A percentile compares a stretch with the other conserved stretches of the same genome.
These are phyloP conservation scores for Fraxinus platypoda DNA, from an alignment of 305 asterid genomes.

Conservation along the genomic window DNA sequence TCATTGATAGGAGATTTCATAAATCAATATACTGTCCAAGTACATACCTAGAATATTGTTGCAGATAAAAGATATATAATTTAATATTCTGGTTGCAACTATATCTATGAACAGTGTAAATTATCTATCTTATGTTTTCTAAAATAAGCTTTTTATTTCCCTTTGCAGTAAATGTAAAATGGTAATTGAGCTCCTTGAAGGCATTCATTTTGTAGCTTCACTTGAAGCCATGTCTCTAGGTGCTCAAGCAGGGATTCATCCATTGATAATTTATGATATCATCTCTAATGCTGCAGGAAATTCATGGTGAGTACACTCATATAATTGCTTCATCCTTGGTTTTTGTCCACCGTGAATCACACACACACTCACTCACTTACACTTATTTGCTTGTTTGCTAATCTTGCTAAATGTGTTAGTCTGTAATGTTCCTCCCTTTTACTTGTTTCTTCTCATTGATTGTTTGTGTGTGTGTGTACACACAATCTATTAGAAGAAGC, in stretches of 20 bases:
- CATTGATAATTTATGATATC: conserved; percentile 83
- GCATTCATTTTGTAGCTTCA: conserved; percentile 88
- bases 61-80: background rate
- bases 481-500: background rate
- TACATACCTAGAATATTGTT: background rate
- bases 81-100: background rate
- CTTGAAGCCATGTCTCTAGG: conserved; percentile 93
- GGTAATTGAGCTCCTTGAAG: conserved; percentile 96
- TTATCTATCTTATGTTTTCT: conserved; percentile 2
- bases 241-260: conserved; percentile 85
- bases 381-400: background rate
- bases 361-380: background rate
- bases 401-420: background rate
- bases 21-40: background rate
- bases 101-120: background rate
- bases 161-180: conserved; percentile 73
- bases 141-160: conserved; percentile 16
- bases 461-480: background rate
- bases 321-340: conserved; percentile 21
- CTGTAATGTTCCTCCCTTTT: background rate
- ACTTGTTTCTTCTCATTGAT: background rate
- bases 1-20: conserved; percentile 1
- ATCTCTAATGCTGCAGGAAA: conserved; percentile 97
- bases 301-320: conserved; percentile 61
- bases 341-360: background rate